Evolutionary conservation across 129 eudicot species (phyloP).

Genomic region (Flaveria brownii): DNA sequence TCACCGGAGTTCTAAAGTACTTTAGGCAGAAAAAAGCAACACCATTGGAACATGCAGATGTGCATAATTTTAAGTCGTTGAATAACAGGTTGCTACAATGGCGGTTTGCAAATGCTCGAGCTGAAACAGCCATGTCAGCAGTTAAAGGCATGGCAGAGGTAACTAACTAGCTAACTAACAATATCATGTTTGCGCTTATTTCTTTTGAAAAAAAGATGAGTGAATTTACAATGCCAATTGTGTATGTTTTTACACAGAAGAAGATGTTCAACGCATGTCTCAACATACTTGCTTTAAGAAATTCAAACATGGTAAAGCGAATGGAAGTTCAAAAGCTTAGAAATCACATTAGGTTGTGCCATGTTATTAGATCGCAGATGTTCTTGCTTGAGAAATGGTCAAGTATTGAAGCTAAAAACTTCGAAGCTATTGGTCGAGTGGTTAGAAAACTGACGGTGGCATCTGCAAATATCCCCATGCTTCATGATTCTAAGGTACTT

Average conservation of each 20-base stretch:
- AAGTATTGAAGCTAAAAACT: slow-evolving; percentile 59
- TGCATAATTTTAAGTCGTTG: slow-evolving; percentile 36
- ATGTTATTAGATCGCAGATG: slow-evolving; percentile 50
- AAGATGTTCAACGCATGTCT: slow-evolving; percentile 63
- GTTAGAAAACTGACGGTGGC: slow-evolving; percentile 67
- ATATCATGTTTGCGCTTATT: background rate
- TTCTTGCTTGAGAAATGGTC: slow-evolving; percentile 66
- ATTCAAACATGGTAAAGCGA: slow-evolving; percentile 47
- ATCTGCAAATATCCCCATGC: slow-evolving; percentile 62
- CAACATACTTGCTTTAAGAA: slow-evolving; percentile 48
- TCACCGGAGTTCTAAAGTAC: slow-evolving; percentile 67
- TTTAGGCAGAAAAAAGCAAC: slow-evolving; percentile 59
- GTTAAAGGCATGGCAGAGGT: slow-evolving; percentile 60
- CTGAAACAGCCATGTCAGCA: slow-evolving; percentile 42
- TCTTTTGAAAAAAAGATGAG: slow-evolving; percentile 4
- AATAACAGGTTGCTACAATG: slow-evolving; percentile 71
- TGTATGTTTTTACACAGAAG: slow-evolving; percentile 37
- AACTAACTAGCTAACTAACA: slow-evolving; percentile 8
- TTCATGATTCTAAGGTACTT: slow-evolving; percentile 61
- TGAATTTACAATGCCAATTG: background rate
- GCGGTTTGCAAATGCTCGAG: slow-evolving; percentile 85
- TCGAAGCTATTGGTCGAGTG: slow-evolving; percentile 72
- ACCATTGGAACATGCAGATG: slow-evolving; percentile 43
- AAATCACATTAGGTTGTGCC: slow-evolving; percentile 46
- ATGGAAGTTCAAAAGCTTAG: slow-evolving; percentile 48